These are phyloP conservation scores for Isabelozyma pseudorhagii DNA, from an alignment of 805 yeast species.

Conservation along the genomic window DNA sequence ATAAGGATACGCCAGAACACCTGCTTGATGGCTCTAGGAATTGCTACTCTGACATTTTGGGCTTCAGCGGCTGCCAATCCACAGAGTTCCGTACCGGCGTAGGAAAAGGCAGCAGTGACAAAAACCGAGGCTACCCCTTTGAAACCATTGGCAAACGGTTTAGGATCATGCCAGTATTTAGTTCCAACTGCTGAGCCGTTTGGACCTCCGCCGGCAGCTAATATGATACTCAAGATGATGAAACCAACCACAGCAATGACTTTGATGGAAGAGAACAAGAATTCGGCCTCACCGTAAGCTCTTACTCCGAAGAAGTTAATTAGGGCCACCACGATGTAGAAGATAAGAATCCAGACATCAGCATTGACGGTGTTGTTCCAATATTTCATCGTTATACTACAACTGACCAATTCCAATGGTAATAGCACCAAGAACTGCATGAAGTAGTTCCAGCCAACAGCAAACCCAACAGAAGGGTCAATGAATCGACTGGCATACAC, in stretches of 20 bases:
- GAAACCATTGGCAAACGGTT: slow-evolving; percentile 63
- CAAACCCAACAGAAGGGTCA: slow-evolving; percentile 68
- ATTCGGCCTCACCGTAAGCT: slow-evolving; percentile 61
- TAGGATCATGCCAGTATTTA: slow-evolving; percentile 60
- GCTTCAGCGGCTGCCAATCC: slow-evolving; percentile 80
- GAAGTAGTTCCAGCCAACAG: slow-evolving; percentile 71
- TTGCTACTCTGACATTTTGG: slow-evolving; percentile 58
- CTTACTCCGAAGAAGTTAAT: slow-evolving; percentile 37
- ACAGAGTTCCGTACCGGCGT: slow-evolving; percentile 70
- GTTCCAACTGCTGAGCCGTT: slow-evolving; percentile 54
- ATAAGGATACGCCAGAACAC: slow-evolving; percentile 78
- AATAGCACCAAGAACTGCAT: slow-evolving; percentile 55
- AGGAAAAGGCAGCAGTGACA: slow-evolving; percentile 75
- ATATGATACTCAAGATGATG: slow-evolving; percentile 55
- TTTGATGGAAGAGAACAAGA: slow-evolving; percentile 55
- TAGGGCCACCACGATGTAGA: slow-evolving; percentile 27
- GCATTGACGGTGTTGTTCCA: slow-evolving; percentile 32
- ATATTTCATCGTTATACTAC: slow-evolving; percentile 32
- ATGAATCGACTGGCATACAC: slow-evolving; percentile 62
- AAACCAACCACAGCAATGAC: slow-evolving; percentile 58
- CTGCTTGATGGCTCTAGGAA: slow-evolving; percentile 76
- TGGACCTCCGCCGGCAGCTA: slow-evolving; percentile 57
- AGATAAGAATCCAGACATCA: slow-evolving; percentile 36
- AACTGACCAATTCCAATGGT: slow-evolving; percentile 56
- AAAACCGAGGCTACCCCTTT: slow-evolving; percentile 73